These are phyloP conservation scores for Capronia americana DNA, from an alignment of 2,329 filamentous ascomycete species.

Conservation along the genomic window DNA sequence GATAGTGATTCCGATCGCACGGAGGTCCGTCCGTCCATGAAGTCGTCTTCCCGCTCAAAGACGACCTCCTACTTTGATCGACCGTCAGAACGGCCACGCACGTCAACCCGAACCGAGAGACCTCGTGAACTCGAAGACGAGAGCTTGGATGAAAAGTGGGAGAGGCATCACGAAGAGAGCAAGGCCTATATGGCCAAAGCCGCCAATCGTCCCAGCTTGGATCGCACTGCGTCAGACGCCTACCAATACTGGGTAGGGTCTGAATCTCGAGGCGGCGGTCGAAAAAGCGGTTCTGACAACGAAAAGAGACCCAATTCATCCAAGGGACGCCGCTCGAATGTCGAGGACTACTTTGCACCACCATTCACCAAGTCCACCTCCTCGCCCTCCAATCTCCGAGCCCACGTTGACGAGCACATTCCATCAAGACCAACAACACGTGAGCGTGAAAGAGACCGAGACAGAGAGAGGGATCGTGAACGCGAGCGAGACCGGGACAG, in stretches of 20 bases:
- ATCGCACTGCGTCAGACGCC: slow-evolving; percentile 27
- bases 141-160: slow-evolving; percentile 42
- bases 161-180: slow-evolving; percentile 43
- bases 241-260: slow-evolving; percentile 31
- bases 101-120: slow-evolving; percentile 41
- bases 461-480: slow-evolving; percentile 28
- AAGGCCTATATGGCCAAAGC: slow-evolving; percentile 48
- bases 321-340: slow-evolving; percentile 44
- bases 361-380: slow-evolving; percentile 46
- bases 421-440: slow-evolving; percentile 20
- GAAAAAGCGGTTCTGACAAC: slow-evolving; percentile 39
- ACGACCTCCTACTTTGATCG: slow-evolving; percentile 30
- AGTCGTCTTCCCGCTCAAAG: slow-evolving; percentile 30
- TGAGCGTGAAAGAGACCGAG: slow-evolving; percentile 21
- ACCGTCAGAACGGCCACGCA: slow-evolving; percentile 20
- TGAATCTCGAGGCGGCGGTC: slow-evolving; percentile 24
- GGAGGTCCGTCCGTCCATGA: slow-evolving; percentile 30
- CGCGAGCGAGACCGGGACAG: slow-evolving; percentile 26
- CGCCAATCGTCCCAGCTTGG: slow-evolving; percentile 28
- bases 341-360: slow-evolving; percentile 39
- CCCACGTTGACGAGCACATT: slow-evolving; percentile 35
- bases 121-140: slow-evolving; percentile 31
- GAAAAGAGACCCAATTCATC: slow-evolving; percentile 43
- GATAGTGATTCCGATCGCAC: slow-evolving; percentile 45
- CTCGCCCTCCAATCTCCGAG: slow-evolving; percentile 41